phyloP scores from a whole-genome alignment of 1,284 basidiomycete species.

The Sporisorium reilianum region DNA sequence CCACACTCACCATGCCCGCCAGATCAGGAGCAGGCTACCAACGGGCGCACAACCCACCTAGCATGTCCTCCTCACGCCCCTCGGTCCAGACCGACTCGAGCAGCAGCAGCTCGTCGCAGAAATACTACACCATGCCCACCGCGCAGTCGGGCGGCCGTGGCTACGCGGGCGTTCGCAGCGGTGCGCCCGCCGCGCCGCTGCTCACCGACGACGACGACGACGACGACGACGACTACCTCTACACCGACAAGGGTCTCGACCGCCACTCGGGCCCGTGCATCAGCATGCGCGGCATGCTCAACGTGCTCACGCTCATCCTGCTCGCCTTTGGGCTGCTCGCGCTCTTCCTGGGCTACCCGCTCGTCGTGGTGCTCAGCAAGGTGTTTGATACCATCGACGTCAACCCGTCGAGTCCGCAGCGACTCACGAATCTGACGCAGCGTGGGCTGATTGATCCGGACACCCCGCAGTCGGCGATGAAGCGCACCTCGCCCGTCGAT shows the following conservation, averaged over 20 bases:
- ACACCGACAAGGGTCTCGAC: slow-evolving; percentile 34
- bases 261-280: slow-evolving; percentile 33
- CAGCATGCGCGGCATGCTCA: slow-evolving; percentile 58
- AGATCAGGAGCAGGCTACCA: slow-evolving; percentile 41
- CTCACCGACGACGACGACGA: slow-evolving; percentile 43
- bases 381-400: slow-evolving; percentile 47
- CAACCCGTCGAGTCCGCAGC: slow-evolving; percentile 17
- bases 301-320: slow-evolving; percentile 59
- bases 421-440: slow-evolving; percentile 33
- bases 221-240: slow-evolving; percentile 49
- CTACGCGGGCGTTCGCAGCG: no score
- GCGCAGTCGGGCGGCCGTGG: no score
- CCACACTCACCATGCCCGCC: slow-evolving; percentile 18
- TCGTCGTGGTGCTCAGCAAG: slow-evolving; percentile 53
- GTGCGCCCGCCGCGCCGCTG: slow-evolving; percentile 21
- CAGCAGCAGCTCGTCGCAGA: slow-evolving; percentile 40
- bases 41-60: slow-evolving; percentile 37
- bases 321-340: slow-evolving; percentile 55
- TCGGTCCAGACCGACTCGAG: slow-evolving; percentile 40
- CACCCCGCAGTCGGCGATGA: slow-evolving; percentile 43
- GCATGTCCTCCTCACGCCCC: slow-evolving; percentile 35
- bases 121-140: slow-evolving; percentile 30
- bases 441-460: slow-evolving; percentile 59
- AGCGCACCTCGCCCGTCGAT: slow-evolving; percentile 32
- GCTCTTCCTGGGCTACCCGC: slow-evolving; percentile 67